Conservation (phyloP, 2,329 filamentous ascomycete genomes). For the Exophiala phaeomuriformis region DNA sequence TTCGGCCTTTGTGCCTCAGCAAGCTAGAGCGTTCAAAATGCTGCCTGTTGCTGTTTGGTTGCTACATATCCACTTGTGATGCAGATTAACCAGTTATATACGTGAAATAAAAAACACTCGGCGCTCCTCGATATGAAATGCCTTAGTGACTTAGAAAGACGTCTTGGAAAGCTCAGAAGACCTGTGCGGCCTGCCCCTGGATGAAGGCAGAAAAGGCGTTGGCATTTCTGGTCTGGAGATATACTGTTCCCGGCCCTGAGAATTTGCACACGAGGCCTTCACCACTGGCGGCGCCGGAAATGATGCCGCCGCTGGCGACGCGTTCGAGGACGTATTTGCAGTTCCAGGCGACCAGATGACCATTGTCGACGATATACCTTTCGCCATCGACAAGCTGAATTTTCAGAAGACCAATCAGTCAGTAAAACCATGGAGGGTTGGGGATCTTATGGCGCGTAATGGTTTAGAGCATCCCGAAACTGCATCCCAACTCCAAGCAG, state of each 20-base stretch:
- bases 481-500: too few relatives aligned
- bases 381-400: constrained; percentile 54
- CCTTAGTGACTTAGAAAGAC: too few relatives aligned
- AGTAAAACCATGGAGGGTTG: background rate
- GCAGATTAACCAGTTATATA: too few relatives aligned
- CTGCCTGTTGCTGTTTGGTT: too few relatives aligned
- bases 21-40: too few relatives aligned
- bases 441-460: too few relatives aligned
- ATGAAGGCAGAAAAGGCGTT: constrained; percentile 49
- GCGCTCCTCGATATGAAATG: too few relatives aligned
- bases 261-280: constrained; percentile 96
- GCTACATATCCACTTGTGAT: too few relatives aligned
- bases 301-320: constrained; percentile 80
- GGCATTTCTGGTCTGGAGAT: constrained; percentile 85
- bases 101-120: too few relatives aligned
- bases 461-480: too few relatives aligned
- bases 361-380: constrained; percentile 87
- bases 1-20: too few relatives aligned
- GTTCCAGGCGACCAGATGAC: constrained; percentile 93
- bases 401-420: background rate
- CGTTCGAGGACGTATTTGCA: constrained; percentile 88
- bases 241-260: constrained; percentile 79
- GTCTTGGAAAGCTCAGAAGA: constrained; percentile 6
- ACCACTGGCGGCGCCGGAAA: constrained; percentile 73
- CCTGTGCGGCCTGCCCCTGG: constrained; percentile 10